Base-by-base conservation (phyloP, 495 filamentous ascomycete genomes). In the Cudoniella acicularis region DNA sequence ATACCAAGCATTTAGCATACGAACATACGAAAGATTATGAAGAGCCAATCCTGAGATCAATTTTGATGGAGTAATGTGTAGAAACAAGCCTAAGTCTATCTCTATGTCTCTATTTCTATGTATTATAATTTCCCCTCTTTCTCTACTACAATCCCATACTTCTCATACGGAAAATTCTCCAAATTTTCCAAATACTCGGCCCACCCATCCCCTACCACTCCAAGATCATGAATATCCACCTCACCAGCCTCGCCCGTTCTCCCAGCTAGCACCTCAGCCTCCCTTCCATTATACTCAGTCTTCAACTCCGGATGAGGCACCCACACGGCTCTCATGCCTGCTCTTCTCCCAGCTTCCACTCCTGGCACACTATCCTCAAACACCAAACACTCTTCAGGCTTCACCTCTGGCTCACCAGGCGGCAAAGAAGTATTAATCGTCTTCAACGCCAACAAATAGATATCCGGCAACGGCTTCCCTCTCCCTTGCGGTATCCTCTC, bases 311-410 rank as follows among this genome's bases (percentile, higher is more conserved):
- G 81, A 77, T 98, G 92, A 4, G 94, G 94, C 61, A 84, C 86
- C 94, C 94, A 99, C 0, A 96, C 77, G 9, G 96, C 94, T 60
- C 91, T 81, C 95, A 98, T 98, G 0, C 95, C 95, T 0, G 95
- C 94, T 56, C 94, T 82, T 26, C 94, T 75, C 10, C 91, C 94
- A 10, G 92, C 83, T 74, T 99, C 94, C 0, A 96, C 91, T 0
- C 94, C 94, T 0, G 91, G 90, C 2, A 98, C 92, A 22, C 85
- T 86, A 70, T 99, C 94, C 71, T 99, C 94, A 67, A 99, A 97
- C 0, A 99, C 94, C 9, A 99, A 76, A 71, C 93, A 97, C 70
- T 99, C 94, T 63, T 87, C 87, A 0, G 92, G 90, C 49, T 64
- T 76, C 43, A 99, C 86, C 61, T 87, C 84, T 27, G 73, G 69